Evolutionary conservation across 176 grass and related monocot species (phyloP).

Genomic region (Carex littledalei): DNA sequence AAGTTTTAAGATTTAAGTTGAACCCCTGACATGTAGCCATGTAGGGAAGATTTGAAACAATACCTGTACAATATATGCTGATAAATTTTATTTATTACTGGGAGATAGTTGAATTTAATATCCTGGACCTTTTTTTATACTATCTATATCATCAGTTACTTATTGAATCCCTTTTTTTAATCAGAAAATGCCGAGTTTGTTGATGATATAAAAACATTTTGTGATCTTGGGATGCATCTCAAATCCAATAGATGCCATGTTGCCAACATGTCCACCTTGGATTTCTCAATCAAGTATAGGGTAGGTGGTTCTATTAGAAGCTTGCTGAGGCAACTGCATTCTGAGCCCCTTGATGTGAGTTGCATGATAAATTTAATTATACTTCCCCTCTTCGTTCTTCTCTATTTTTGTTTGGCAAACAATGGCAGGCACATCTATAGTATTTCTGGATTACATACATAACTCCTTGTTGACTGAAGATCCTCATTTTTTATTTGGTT

Average conservation of each 20-base stretch:
- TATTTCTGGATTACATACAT: not conserved
- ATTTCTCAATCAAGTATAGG: slow-evolving; percentile 58
- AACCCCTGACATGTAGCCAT: not conserved
- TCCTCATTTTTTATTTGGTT: slow-evolving; percentile 11
- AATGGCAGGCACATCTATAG: not conserved
- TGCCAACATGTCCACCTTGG: slow-evolving; percentile 48
- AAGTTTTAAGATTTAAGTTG: not conserved
- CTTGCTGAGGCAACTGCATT: slow-evolving; percentile 65
- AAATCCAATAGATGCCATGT: slow-evolving; percentile 58
- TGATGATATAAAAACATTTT: slow-evolving; percentile 67
- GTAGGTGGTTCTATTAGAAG: slow-evolving; percentile 60
- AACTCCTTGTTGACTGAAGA: not conserved
- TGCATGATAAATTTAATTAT: slow-evolving; percentile 15
- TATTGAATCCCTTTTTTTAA: slow-evolving; percentile 28
- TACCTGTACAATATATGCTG: not conserved
- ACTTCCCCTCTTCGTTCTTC: not conserved
- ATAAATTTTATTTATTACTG: not conserved
- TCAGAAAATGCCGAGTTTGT: slow-evolving; percentile 85
- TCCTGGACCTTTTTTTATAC: not conserved
- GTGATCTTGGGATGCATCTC: slow-evolving; percentile 52
- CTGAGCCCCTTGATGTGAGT: slow-evolving; percentile 56
- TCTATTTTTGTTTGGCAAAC: not conserved
- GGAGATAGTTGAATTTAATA: not conserved
- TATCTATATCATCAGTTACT: not conserved
- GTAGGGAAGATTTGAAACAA: not conserved